Conservation (phyloP, 805 yeast genomes). For the Kazachstania taianensis region DNA sequence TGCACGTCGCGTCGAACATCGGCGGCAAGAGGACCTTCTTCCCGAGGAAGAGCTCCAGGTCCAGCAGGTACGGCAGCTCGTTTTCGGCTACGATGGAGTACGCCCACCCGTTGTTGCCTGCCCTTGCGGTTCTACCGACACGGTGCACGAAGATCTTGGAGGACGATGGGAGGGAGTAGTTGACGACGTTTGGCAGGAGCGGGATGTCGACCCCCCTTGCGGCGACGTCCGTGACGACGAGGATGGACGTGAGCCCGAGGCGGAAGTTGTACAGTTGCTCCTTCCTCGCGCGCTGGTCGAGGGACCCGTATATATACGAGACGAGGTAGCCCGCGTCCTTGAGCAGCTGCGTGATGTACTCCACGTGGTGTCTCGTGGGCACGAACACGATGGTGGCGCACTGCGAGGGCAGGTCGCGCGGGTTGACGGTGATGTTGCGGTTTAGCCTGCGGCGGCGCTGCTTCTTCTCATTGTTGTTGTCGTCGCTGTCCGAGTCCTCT, state of each 20-base stretch:
- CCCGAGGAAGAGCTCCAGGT: conserved; percentile 83
- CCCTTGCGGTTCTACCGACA: conserved; percentile 99
- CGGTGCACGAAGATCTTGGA: conserved; percentile 93
- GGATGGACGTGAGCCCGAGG: conserved; percentile 68
- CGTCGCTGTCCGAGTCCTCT: conserved; percentile 39
- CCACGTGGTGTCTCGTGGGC: conserved; percentile 97
- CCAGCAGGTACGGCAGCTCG: conserved; percentile 84
- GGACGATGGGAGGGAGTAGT: conserved; percentile 81
- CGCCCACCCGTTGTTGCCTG: conserved; percentile 97
- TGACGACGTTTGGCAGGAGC: conserved; percentile 86
- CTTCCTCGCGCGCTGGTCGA: conserved; percentile 91
- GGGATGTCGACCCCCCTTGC: conserved; percentile 99
- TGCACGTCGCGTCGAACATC: conserved; percentile 55
- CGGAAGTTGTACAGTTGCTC: conserved; percentile 80
- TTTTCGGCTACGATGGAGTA: conserved; percentile 76
- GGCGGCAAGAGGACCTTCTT: conserved; percentile 62
- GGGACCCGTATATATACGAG: conserved; percentile 85
- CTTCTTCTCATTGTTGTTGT: conserved; percentile 29
- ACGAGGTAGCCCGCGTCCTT: conserved; percentile 75
- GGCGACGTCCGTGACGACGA: conserved; percentile 96
- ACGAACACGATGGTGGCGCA: conserved; percentile 87
- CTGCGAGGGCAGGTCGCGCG: conserved; percentile 76
- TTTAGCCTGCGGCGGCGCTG: conserved; percentile 48
- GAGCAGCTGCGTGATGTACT: conserved; percentile 64
- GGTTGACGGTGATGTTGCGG: too few relatives aligned